Conservation (phyloP, 2,329 filamentous ascomycete species). For the Fusarium zealandicum region DNA sequence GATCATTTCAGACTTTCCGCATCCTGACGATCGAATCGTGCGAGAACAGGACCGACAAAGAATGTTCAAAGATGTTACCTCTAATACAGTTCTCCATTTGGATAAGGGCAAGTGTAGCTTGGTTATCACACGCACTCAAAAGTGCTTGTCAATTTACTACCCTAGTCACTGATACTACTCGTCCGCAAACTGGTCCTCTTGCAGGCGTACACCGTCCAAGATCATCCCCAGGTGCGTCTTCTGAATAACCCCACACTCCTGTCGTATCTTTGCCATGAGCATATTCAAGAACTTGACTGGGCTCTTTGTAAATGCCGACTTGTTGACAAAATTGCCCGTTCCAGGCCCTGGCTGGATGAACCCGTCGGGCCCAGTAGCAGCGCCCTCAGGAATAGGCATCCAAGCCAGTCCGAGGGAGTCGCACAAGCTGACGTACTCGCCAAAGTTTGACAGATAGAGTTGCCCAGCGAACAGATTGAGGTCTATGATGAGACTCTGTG, state of each 20-base stretch:
- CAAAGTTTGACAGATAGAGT: slow-evolving; percentile 63
- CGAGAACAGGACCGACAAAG: no score
- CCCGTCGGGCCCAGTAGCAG: slow-evolving; percentile 37
- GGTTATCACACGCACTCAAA: no score
- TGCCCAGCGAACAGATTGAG: slow-evolving; percentile 74
- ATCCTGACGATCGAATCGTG: no score
- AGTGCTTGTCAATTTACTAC: no score
- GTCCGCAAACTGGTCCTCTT: slow-evolving; percentile 28
- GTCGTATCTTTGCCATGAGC: slow-evolving; percentile 47
- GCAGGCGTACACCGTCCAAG: slow-evolving; percentile 44
- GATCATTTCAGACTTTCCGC: no score
- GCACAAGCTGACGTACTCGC: slow-evolving; percentile 63
- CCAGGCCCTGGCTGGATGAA: slow-evolving; percentile 42
- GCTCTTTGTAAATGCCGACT: slow-evolving; percentile 42
- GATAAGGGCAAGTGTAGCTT: no score
- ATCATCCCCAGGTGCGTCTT: slow-evolving; percentile 53
- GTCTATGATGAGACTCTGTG: slow-evolving; percentile 49
- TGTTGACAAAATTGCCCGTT: slow-evolving; percentile 12
- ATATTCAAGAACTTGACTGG: slow-evolving; percentile 49
- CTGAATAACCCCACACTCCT: slow-evolving; percentile 48
- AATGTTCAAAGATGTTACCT: no score
- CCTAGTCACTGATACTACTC: no score
- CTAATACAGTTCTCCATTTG: no score
- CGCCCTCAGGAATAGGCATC: slow-evolving; percentile 32
- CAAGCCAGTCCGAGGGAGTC: slow-evolving; percentile 58